Percentiles rank a stretch among this genome's conserved stretches.
phyloP scores from a whole-genome alignment of 192 early-diverging fungal genomes.

The Backusella luteola region DNA sequence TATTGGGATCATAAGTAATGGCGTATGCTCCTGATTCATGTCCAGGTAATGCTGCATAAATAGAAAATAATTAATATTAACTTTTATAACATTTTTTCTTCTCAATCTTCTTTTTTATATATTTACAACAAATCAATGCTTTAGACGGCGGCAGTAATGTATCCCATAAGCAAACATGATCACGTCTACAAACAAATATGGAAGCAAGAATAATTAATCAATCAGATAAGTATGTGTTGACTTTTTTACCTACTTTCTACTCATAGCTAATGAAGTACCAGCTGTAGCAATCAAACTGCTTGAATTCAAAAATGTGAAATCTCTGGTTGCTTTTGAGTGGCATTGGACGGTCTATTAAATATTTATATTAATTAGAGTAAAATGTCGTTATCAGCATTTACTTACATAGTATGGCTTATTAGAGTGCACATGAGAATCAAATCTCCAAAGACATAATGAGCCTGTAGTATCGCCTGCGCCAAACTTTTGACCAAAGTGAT shows the following conservation, averaged over 20 bases:
- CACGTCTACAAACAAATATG: constrained; percentile 15
- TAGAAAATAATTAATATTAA: neutral
- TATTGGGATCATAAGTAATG: constrained; percentile 55
- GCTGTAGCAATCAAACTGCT: constrained; percentile 72
- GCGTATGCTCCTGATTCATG: constrained; percentile 68
- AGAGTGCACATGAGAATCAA: constrained; percentile 63
- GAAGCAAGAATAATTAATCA: neutral
- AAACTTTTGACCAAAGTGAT: constrained; percentile 77
- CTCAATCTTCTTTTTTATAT: neutral
- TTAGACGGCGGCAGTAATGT: constrained; percentile 67
- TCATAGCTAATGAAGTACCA: constrained; percentile 53
- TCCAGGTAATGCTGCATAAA: constrained; percentile 48
- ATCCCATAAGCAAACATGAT: constrained; percentile 78
- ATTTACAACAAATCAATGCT: constrained; percentile 53
- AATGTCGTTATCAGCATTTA: neutral
- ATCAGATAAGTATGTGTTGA: neutral
- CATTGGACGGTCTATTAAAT: constrained; percentile 42
- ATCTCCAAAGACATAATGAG: constrained; percentile 69
- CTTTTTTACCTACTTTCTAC: constrained; percentile 24
- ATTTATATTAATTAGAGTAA: neutral
- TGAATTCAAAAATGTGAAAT: constrained; percentile 74
- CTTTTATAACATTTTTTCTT: neutral
- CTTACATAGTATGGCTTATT: constrained; percentile 52
- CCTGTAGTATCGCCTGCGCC: constrained; percentile 70
- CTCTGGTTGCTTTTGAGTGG: constrained; percentile 63